Base-by-base conservation (phyloP, 129 eudicot species). In the Lactuca saligna region DNA sequence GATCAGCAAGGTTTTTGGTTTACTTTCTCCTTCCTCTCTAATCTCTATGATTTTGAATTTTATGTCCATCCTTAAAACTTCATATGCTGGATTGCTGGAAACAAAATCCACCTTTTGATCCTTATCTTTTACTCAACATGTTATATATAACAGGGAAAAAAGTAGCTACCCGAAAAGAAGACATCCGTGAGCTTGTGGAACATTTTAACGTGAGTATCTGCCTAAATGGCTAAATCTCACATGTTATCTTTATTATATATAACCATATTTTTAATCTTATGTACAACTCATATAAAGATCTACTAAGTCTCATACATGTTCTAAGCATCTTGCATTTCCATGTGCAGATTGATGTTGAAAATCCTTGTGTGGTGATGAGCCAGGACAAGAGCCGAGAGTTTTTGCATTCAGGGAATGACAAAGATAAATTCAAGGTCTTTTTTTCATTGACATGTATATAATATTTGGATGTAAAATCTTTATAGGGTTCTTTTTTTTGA, bases 321-420 rank as follows among this genome's bases (percentile, higher is more conserved):
- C 12, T 55, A 39, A 48, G 37, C 70, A 32, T 56, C 63, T 56
- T 68, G 53, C 62, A 62, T 73, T 29, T 34, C 14, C 41, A 41
- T 67, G 20, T 83, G 78, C 88, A 94, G 99, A 94, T 94, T 83
- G 99, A 94, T 85, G 99, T 94, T 44, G 99, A 94, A 59, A 94
- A 94, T 87, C 99, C 99, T 15, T 94, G 99, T 72, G 96, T 89
- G 34, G 83, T 94, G 54, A 89, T 94, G 99, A 89, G 87, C 64
- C 99, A 94, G 82, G 99, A 94, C 78, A 94, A 89, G 85, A 94
- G 99, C 72, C 76, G 99, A 75, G 99, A 94, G 77, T 94, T 94
- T 82, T 78, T 94, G 70, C 97, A 94, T 83, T 94, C 99, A 15
- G 99, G 99, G 64, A 94, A 82, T 62, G 86, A 81, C 65, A 94